Conservation (phyloP, 305 asterid species). For the Andrographis paniculata region DNA sequence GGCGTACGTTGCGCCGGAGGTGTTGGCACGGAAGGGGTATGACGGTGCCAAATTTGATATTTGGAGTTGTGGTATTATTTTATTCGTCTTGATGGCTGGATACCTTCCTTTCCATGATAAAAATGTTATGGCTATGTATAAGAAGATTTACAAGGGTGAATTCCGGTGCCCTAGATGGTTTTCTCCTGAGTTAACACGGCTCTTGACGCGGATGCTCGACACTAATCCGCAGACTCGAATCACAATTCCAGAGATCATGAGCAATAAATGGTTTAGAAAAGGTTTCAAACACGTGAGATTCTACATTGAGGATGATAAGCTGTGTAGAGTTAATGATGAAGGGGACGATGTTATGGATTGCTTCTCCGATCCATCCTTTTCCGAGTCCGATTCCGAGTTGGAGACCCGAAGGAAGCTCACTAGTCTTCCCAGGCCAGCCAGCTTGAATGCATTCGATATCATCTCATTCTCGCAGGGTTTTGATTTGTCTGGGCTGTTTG, state of each 20-base stretch:
- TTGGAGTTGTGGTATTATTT: constrained; percentile 86
- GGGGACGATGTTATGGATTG: constrained; percentile 23
- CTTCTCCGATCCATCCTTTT: constrained; percentile 46
- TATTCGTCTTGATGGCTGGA: constrained; percentile 82
- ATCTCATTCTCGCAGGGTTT: constrained; percentile 82
- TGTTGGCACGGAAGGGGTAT: constrained; percentile 70
- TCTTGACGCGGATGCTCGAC: constrained; percentile 48
- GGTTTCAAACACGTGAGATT: constrained; percentile 79
- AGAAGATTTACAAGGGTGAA: constrained; percentile 75
- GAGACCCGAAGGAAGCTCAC: constrained; percentile 38
- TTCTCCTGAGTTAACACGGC: constrained; percentile 47
- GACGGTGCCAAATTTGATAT: constrained; percentile 84
- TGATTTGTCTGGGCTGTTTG: constrained; percentile 81
- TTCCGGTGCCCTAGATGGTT: constrained; percentile 88
- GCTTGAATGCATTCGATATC: constrained; percentile 85
- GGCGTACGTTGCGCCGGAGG: constrained; percentile 93
- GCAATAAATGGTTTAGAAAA: constrained; percentile 68
- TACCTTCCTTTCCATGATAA: constrained; percentile 77
- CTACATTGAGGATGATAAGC: constrained; percentile 66
- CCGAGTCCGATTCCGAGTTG: constrained; percentile 54
- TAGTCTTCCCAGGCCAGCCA: constrained; percentile 64
- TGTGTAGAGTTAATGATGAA: constrained; percentile 50
- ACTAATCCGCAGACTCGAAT: constrained; percentile 62
- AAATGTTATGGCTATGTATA: constrained; percentile 80
- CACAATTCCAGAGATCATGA: constrained; percentile 67